phyloP scores from a whole-genome alignment of 495 filamentous ascomycete genomes.

The Aspergillus homomorphus region DNA sequence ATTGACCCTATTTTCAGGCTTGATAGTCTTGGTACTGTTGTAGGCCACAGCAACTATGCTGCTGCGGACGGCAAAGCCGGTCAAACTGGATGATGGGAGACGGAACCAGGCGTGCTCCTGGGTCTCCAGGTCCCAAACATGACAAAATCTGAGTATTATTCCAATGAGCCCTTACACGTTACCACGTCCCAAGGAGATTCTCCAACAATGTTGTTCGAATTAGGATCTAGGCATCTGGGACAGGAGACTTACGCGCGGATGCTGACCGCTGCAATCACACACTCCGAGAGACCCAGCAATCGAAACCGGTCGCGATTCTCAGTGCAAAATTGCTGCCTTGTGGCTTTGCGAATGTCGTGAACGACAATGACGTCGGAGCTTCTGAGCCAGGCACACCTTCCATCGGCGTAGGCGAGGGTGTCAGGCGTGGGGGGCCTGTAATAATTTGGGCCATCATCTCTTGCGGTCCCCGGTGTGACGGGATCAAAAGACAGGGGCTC shows the following conservation, averaged over 20 bases:
- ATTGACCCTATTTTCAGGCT: neutral
- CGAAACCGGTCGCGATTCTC: slow-evolving; percentile 28
- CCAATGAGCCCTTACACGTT: neutral
- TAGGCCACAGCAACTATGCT: slow-evolving; percentile 22
- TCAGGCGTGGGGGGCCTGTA: too few species aligned
- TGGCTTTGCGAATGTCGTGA: slow-evolving; percentile 16
- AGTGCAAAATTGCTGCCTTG: slow-evolving; percentile 20
- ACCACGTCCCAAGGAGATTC: neutral
- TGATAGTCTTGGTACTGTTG: neutral
- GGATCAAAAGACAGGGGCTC: neutral
- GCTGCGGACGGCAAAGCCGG: slow-evolving; percentile 15
- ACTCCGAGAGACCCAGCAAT: slow-evolving; percentile 19
- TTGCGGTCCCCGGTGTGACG: neutral
- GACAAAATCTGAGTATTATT: slow-evolving; percentile 22
- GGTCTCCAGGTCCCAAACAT: slow-evolving; percentile 30
- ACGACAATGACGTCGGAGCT: slow-evolving; percentile 11
- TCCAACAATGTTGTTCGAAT: neutral
- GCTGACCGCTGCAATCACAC: slow-evolving; percentile 26
- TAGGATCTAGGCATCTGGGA: neutral
- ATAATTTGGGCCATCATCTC: neutral
- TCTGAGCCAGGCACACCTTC: slow-evolving; percentile 25
- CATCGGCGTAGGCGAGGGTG: slow-evolving; percentile 23
- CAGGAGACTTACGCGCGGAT: slow-evolving; percentile 22
- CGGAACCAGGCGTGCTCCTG: slow-evolving; percentile 23
- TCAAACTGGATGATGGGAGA: slow-evolving; percentile 16